Conservation (phyloP, 2,329 filamentous ascomycete species). For the Beauveria sp. region DNA sequence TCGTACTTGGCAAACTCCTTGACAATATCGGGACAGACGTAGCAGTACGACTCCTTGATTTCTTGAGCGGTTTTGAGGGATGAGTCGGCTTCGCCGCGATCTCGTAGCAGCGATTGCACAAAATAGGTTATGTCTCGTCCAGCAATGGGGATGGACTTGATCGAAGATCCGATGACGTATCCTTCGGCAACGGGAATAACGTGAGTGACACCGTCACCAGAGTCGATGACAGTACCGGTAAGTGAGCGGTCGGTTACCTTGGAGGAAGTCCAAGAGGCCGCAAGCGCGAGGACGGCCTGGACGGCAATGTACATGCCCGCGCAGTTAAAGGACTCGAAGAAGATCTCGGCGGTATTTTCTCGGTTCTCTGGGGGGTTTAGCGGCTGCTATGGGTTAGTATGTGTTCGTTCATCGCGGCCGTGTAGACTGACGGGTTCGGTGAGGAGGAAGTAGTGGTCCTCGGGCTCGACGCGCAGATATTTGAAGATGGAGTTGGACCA, state of each 20-base stretch:
- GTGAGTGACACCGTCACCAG: conserved; percentile 98
- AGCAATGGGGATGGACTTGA: conserved; percentile 97
- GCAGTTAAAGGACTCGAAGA: conserved; percentile 99
- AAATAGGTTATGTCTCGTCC: conserved; percentile 99
- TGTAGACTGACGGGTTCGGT: conserved; percentile 74
- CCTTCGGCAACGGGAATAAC: conserved; percentile 98
- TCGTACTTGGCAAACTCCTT: conserved; percentile 97
- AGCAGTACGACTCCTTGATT: conserved; percentile 98
- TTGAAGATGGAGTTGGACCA: conserved; percentile 99
- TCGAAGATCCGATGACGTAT: conserved; percentile 97
- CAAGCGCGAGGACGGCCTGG: conserved; percentile 90
- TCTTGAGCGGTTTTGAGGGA: conserved; percentile 95
- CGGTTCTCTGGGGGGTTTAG: conserved; percentile 98
- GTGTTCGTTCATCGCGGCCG: neutral
- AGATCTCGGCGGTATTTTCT: conserved; percentile 98
- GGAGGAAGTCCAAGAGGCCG: conserved; percentile 96
- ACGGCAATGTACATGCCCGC: conserved; percentile 98
- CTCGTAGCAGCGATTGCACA: conserved; percentile 89
- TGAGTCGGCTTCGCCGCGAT: conserved; percentile 93
- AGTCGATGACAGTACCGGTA: conserved; percentile 97
- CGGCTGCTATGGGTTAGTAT: conserved; percentile 47
- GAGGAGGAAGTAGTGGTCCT: conserved; percentile 97
- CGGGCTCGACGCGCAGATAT: conserved; percentile 93
- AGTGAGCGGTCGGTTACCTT: conserved; percentile 95
- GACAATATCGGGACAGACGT: conserved; percentile 96